phyloP scores from a whole-genome alignment of 2,329 filamentous ascomycete species.

The Paracoccidioides brasiliensis region DNA sequence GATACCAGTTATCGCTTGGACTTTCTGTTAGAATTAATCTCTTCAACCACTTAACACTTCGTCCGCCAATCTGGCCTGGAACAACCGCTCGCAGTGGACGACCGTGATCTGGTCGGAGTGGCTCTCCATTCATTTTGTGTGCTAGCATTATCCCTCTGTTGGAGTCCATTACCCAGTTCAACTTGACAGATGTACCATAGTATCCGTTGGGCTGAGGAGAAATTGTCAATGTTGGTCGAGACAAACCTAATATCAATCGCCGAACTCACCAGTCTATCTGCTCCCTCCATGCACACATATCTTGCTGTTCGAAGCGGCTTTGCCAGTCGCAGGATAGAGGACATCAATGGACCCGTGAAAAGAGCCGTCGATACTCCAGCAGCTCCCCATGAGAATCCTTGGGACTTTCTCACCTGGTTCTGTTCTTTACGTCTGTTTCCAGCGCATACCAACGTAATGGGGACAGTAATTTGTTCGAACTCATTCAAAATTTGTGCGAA shows the following conservation, averaged over 20 bases:
- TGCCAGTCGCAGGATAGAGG: constrained; percentile 56
- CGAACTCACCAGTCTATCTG: constrained; percentile 53
- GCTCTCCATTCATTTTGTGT: constrained; percentile 80
- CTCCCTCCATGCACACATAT: constrained; percentile 85
- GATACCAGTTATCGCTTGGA: constrained; percentile 89
- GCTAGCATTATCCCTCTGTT: constrained; percentile 77
- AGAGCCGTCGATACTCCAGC: constrained; percentile 77
- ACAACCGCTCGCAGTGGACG: constrained; percentile 72
- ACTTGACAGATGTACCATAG: constrained; percentile 77
- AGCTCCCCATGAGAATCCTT: constrained; percentile 88
- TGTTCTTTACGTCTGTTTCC: constrained; percentile 89
- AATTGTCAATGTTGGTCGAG: constrained; percentile 7
- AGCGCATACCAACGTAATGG: constrained; percentile 80
- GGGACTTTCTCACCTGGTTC: constrained; percentile 78
- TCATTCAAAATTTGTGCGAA: constrained; percentile 58
- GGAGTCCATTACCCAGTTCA: constrained; percentile 77
- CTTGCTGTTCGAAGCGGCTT: constrained; percentile 55
- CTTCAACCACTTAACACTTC: constrained; percentile 89
- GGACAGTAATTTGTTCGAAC: constrained; percentile 72
- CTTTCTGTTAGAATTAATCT: constrained; percentile 61
- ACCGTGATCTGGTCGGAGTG: constrained; percentile 70
- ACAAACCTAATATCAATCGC: background rate
- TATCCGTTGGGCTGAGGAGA: constrained; percentile 58
- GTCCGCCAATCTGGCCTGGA: constrained; percentile 80
- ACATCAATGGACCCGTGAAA: constrained; percentile 71